phyloP scores from a whole-genome alignment of 202 grass and related monocot species.

The Elaeis oleifera region DNA sequence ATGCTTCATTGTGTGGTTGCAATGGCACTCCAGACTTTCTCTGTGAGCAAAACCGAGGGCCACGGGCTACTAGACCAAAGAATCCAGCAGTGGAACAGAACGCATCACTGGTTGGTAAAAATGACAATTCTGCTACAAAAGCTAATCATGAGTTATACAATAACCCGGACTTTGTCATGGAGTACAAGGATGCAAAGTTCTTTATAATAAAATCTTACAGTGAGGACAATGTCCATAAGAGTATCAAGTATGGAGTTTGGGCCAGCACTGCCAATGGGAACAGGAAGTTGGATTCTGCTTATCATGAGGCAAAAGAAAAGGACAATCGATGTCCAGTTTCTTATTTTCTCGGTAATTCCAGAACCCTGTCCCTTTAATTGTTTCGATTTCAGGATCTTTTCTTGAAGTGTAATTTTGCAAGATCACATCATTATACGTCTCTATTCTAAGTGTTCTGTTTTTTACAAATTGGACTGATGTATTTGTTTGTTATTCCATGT shows the following conservation, averaged over 20 bases:
- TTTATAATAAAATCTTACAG: slow-evolving; percentile 99
- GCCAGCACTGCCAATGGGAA: slow-evolving; percentile 97
- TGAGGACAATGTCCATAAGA: slow-evolving; percentile 99
- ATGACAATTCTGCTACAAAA: slow-evolving; percentile 42
- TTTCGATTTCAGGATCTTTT: background rate
- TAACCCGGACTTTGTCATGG: slow-evolving; percentile 54
- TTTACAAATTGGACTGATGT: no score
- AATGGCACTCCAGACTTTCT: slow-evolving; percentile 79
- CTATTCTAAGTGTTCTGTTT: no score
- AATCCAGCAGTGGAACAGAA: slow-evolving; percentile 47
- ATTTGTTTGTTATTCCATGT: background rate
- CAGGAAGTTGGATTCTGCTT: slow-evolving; percentile 78
- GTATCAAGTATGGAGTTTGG: slow-evolving; percentile 97
- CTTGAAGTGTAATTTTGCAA: background rate
- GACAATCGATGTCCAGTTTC: slow-evolving; percentile 51
- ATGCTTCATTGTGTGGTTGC: slow-evolving; percentile 54
- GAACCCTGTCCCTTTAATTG: background rate
- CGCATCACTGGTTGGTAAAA: slow-evolving; percentile 24
- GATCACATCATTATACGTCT: no score
- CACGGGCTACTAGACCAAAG: slow-evolving; percentile 62
- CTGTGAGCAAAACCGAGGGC: slow-evolving; percentile 85
- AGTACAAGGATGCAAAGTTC: slow-evolving; percentile 76
- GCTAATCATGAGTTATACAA: slow-evolving; percentile 52
- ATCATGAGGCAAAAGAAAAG: slow-evolving; percentile 60
- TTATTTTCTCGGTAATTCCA: slow-evolving; percentile 52